A percentile compares a stretch with the other conserved stretches of the same genome.
phyloP scores from a whole-genome alignment of 2,329 filamentous ascomycete species.

The Colletotrichum limetticola region DNA sequence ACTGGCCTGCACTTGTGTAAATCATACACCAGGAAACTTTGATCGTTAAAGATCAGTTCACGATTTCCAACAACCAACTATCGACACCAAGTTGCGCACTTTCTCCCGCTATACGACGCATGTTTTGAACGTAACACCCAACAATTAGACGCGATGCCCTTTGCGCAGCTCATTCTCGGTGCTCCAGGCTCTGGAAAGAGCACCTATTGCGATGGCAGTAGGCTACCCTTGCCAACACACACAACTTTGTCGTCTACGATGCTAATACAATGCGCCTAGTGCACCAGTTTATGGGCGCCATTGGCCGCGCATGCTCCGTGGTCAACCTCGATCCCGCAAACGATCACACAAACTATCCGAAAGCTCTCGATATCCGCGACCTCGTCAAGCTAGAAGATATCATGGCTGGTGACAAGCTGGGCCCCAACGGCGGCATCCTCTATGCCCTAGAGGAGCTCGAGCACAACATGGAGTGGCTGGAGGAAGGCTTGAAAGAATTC shows the following conservation, averaged over 20 bases:
- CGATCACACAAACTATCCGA: slow-evolving; percentile 88
- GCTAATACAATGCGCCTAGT: slow-evolving; percentile 57
- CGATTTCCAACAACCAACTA: not conserved
- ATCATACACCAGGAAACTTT: slow-evolving; percentile 12
- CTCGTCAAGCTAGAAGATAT: slow-evolving; percentile 93
- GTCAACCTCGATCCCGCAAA: slow-evolving; percentile 98
- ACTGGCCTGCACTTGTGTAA: not conserved
- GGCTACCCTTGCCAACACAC: slow-evolving; percentile 30
- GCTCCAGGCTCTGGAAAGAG: slow-evolving; percentile 96
- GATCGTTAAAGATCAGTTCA: not conserved
- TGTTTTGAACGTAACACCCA: too few species aligned
- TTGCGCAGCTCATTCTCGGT: slow-evolving; percentile 87
- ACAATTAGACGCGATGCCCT: slow-evolving; percentile 59
- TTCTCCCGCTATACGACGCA: not conserved
- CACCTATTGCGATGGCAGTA: slow-evolving; percentile 96
- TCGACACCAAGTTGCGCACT: not conserved
- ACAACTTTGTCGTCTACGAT: not conserved
- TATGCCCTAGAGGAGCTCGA: slow-evolving; percentile 97
- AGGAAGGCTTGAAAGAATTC: slow-evolving; percentile 80
- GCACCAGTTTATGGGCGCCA: slow-evolving; percentile 97
- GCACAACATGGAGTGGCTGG: slow-evolving; percentile 92
- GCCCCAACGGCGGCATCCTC: slow-evolving; percentile 90
- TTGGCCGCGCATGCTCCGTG: slow-evolving; percentile 92
- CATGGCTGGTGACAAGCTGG: slow-evolving; percentile 90
- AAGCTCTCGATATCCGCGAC: slow-evolving; percentile 89